Percentiles rank a stretch among this genome's conserved stretches.
phyloP scores from a whole-genome alignment of 1,284 basidiomycete genomes.

The Amylostereum areolatum region DNA sequence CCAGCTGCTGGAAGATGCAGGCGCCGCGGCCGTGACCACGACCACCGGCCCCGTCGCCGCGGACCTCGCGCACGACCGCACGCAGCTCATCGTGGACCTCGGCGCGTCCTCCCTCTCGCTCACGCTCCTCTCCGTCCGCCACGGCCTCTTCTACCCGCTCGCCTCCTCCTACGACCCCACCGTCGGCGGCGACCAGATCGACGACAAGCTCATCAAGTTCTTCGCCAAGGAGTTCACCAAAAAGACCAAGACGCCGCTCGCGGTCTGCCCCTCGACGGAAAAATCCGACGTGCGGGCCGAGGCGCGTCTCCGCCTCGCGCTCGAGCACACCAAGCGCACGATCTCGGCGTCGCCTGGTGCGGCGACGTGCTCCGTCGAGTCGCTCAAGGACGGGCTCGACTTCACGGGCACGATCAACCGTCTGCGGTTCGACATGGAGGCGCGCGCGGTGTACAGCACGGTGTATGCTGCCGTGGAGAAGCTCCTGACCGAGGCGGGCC shows the following conservation, averaged over 20 bases:
- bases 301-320: slow-evolving; percentile 88
- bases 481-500: slow-evolving; percentile 53
- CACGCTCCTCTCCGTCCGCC: slow-evolving; percentile 58
- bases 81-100: slow-evolving; percentile 67
- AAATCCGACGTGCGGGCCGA: slow-evolving; percentile 79
- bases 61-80: slow-evolving; percentile 48
- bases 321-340: slow-evolving; percentile 94
- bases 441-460: slow-evolving; percentile 65
- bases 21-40: slow-evolving; percentile 64
- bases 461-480: slow-evolving; percentile 60
- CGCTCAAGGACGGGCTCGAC: slow-evolving; percentile 91
- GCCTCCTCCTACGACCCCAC: slow-evolving; percentile 39
- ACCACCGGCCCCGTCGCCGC: slow-evolving; percentile 39
- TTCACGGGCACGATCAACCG: slow-evolving; percentile 92
- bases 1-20: slow-evolving; percentile 82
- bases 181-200: slow-evolving; percentile 63
- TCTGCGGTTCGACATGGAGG: slow-evolving; percentile 89
- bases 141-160: slow-evolving; percentile 59
- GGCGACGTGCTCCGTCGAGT: slow-evolving; percentile 90
- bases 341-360: slow-evolving; percentile 84
- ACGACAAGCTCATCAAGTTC: slow-evolving; percentile 82
- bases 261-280: slow-evolving; percentile 54
- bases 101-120: slow-evolving; percentile 61
- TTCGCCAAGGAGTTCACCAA: slow-evolving; percentile 98
- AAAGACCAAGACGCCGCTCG: slow-evolving; percentile 83